Conservation (phyloP, 2,329 filamentous ascomycete species). For the Fusarium sp. region DNA sequence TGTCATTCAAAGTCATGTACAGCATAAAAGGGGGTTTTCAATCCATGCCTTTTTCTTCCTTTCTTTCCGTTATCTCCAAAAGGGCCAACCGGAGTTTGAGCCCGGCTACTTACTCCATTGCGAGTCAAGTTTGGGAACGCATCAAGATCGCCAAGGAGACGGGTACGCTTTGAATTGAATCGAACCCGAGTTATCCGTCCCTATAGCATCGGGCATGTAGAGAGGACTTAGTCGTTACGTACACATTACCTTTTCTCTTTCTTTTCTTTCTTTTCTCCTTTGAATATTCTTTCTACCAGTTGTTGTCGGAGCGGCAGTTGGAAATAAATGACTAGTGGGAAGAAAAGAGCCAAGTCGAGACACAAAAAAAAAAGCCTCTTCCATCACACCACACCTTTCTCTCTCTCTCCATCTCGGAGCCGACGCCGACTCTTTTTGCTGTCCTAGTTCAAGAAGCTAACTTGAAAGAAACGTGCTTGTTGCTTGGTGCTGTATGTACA, state of each 20-base stretch:
- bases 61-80: not conserved
- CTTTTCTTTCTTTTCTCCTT: not conserved
- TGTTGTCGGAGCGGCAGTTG: conserved; percentile 25
- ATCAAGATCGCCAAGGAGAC: conserved; percentile 8
- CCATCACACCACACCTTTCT: conserved; percentile 14
- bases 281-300: not conserved
- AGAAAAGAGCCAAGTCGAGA: conserved; percentile 10
- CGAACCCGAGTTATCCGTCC: conserved; percentile 30
- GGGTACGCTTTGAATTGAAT: conserved; percentile 9
- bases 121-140: conserved; percentile 30
- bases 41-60: not conserved
- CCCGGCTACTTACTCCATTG: conserved; percentile 1
- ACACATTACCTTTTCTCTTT: conserved; percentile 21
- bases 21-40: conserved; percentile 1
- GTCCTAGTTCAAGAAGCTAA: not conserved
- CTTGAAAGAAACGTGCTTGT: not conserved
- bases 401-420: conserved; percentile 20
- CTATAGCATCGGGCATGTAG: not conserved
- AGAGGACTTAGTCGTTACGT: conserved; percentile 36
- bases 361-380: conserved; percentile 15
- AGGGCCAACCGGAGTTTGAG: conserved; percentile 2
- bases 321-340: conserved; percentile 1
- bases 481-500: conserved; percentile 19
- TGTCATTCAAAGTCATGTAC: conserved; percentile 27
- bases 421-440: conserved; percentile 25